Evolutionary conservation across 2,329 filamentous ascomycete genomes (phyloP).

Genomic region (Colletotrichum musae): DNA sequence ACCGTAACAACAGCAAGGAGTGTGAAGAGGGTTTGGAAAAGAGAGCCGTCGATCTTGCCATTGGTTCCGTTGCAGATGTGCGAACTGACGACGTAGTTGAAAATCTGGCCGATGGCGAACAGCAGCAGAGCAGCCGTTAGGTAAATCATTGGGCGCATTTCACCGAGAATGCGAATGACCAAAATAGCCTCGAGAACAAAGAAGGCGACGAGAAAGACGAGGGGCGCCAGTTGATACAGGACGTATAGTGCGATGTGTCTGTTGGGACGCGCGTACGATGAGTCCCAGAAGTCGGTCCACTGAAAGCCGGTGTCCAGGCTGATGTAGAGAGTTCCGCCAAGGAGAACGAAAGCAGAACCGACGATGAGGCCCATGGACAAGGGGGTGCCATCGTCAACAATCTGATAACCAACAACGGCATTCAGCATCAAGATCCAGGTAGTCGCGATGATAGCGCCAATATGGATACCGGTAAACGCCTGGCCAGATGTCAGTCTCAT

Average conservation of each 20-base stretch:
- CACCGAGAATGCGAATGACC: slow-evolving; percentile 88
- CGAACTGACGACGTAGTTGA: slow-evolving; percentile 93
- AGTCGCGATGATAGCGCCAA: slow-evolving; percentile 90
- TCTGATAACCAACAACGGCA: slow-evolving; percentile 90
- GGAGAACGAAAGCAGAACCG: slow-evolving; percentile 78
- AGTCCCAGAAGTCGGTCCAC: slow-evolving; percentile 85
- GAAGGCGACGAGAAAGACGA: slow-evolving; percentile 91
- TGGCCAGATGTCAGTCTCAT: slow-evolving; percentile 51
- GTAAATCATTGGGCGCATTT: slow-evolving; percentile 94
- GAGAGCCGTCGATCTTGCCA: slow-evolving; percentile 90
- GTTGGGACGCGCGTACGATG: slow-evolving; percentile 70
- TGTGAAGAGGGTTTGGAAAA: slow-evolving; percentile 96
- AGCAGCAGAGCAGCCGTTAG: slow-evolving; percentile 80
- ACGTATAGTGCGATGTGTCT: slow-evolving; percentile 91
- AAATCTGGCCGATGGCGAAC: slow-evolving; percentile 94
- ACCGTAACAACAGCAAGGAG: slow-evolving; percentile 84
- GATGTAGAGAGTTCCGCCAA: slow-evolving; percentile 95
- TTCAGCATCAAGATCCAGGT: slow-evolving; percentile 94
- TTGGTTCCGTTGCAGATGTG: slow-evolving; percentile 88
- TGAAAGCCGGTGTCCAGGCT: slow-evolving; percentile 91
- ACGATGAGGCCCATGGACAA: slow-evolving; percentile 84
- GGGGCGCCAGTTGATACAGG: slow-evolving; percentile 89
- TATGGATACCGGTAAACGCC: slow-evolving; percentile 91
- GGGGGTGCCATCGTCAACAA: slow-evolving; percentile 93
- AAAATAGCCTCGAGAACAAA: slow-evolving; percentile 87